phyloP scores from a whole-genome alignment of 176 grass and related monocot genomes.

The Oryza longistaminata region DNA sequence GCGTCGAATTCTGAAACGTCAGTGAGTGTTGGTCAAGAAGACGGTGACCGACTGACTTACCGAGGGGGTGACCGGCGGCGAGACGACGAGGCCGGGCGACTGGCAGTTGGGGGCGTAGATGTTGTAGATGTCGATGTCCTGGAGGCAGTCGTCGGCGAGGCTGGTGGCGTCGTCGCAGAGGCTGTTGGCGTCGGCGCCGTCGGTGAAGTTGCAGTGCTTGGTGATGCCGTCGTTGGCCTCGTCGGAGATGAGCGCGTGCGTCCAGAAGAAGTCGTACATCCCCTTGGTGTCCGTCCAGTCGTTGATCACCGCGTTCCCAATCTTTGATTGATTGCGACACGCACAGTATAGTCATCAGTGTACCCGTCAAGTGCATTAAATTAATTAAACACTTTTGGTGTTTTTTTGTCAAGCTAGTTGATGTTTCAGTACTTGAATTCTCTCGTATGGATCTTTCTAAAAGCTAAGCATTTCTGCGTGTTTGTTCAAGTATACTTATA shows the following conservation, averaged over 20 bases:
- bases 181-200: not conserved
- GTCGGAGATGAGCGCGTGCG: conserved; percentile 88
- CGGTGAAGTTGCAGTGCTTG: conserved; percentile 71
- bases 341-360: not conserved
- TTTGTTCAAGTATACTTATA: no score
- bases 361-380: not conserved
- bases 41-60: conserved; percentile 46
- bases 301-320: conserved; percentile 92
- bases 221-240: conserved; percentile 45
- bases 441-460: no score
- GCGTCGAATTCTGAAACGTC: no score
- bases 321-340: conserved; percentile 32
- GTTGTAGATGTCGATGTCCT: conserved; percentile 78
- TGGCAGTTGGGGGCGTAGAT: conserved; percentile 83
- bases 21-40: no score
- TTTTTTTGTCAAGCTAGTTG: not conserved
- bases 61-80: conserved; percentile 51
- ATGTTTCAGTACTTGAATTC: not conserved
- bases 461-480: no score
- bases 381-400: not conserved
- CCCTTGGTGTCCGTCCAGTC: conserved; percentile 58
- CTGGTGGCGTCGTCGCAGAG: conserved; percentile 31
- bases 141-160: not conserved
- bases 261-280: conserved; percentile 87
- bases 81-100: conserved; percentile 30